Evolutionary conservation across 2,329 filamentous ascomycete species (phyloP).

Genomic region (Aquanectria penicillioides): DNA sequence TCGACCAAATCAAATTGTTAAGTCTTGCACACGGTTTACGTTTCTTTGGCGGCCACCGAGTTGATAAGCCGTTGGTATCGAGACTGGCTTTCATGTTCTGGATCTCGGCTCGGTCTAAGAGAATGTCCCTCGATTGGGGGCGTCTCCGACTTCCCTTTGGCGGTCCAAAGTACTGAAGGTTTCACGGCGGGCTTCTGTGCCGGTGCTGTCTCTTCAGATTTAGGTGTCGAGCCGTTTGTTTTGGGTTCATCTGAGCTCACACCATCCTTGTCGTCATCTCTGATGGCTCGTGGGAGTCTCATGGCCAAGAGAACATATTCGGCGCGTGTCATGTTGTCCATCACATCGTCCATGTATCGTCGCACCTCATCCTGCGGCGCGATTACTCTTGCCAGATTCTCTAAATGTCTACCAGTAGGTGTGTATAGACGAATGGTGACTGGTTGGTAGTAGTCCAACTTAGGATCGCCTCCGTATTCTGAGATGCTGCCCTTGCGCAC

Average conservation of each 20-base stretch:
- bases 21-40: conserved; percentile 32
- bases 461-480: conserved; percentile 70
- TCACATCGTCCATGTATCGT: conserved; percentile 75
- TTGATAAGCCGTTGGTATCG: conserved; percentile 51
- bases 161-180: conserved; percentile 50
- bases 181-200: conserved; percentile 37
- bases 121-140: conserved; percentile 28
- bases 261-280: conserved; percentile 45
- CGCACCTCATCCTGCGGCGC: conserved; percentile 71
- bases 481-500: conserved; percentile 76
- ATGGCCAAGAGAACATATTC: conserved; percentile 75
- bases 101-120: conserved; percentile 43
- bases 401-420: conserved; percentile 64
- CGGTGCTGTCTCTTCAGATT: conserved; percentile 38
- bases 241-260: conserved; percentile 43
- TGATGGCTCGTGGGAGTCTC: conserved; percentile 63
- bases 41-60: conserved; percentile 49
- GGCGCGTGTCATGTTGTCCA: conserved; percentile 74
- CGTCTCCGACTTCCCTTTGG: conserved; percentile 37
- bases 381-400: conserved; percentile 69
- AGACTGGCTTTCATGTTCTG: conserved; percentile 48
- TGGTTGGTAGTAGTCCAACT: conserved; percentile 80
- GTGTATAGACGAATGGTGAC: conserved; percentile 71
- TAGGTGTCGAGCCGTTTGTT: conserved; percentile 44
- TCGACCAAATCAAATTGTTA: neutral